Conservation (phyloP, 768 basidiomycete genomes). For the Leccinum incarnatum region DNA sequence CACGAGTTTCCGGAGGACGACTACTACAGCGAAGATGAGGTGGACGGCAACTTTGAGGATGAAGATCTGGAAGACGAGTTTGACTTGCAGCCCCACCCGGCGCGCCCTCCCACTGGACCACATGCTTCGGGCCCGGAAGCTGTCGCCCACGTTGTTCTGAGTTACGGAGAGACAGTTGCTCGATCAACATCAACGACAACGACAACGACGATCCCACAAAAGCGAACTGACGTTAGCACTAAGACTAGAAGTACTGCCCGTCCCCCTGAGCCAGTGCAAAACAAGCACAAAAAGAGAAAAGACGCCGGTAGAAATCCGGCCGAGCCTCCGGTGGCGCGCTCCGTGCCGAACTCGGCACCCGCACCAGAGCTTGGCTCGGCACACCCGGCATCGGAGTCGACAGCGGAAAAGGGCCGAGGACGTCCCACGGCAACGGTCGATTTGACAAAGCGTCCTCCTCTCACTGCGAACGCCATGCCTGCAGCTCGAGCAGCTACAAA, state of each 20-base stretch:
- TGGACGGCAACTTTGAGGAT: conserved; percentile 41
- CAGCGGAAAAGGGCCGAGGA: conserved; percentile 32
- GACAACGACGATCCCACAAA: conserved; percentile 5
- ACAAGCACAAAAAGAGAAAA: conserved; percentile 48
- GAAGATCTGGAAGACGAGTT: conserved; percentile 34
- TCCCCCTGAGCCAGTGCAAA: conserved; percentile 24
- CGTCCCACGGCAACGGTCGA: conserved; percentile 33
- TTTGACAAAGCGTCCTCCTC: conserved; percentile 40
- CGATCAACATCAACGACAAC: conserved; percentile 10
- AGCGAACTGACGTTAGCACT: conserved; percentile 22
- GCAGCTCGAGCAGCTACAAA: conserved; percentile 39
- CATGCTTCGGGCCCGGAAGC: conserved; percentile 24
- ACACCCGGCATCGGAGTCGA: conserved; percentile 32
- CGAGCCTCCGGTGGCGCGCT: conserved; percentile 22
- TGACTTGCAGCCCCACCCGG: conserved; percentile 27
- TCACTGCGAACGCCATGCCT: conserved; percentile 43
- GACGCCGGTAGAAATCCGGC: conserved; percentile 24
- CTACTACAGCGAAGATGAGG: conserved; percentile 48
- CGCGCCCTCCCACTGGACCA: conserved; percentile 17
- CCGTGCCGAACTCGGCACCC: conserved; percentile 30
- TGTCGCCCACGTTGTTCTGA: conserved; percentile 40
- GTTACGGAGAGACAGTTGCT: conserved; percentile 35
- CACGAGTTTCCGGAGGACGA: conserved; percentile 40
- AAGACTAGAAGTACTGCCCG: conserved; percentile 28
- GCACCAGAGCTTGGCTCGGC: conserved; percentile 22